Percentiles rank a stretch among this genome's conserved stretches.
These are phyloP conservation scores for Globisporangium recalcitrans DNA, from an alignment of 352 stramenopile genomes.

Conservation along the genomic window DNA sequence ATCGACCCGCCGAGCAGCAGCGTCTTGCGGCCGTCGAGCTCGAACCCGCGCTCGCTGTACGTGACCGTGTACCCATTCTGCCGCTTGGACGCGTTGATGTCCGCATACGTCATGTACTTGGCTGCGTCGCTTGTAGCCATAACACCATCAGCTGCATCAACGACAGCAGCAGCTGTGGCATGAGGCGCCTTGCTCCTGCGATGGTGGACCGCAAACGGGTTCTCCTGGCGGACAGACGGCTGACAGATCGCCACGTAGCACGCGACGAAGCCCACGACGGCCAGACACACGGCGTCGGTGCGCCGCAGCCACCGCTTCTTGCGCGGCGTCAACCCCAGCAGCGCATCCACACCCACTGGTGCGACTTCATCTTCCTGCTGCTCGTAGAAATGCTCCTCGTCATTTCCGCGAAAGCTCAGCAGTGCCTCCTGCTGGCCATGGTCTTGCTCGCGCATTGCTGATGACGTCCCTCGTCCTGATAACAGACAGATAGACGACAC, in stretches of 20 bases:
- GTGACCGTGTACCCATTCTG: constrained; percentile 43
- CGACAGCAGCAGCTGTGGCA: constrained; percentile 2
- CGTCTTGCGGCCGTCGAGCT: constrained; percentile 48
- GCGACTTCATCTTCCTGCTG: background rate
- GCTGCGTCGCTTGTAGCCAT: background rate
- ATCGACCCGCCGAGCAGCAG: constrained; percentile 68
- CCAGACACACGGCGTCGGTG: constrained; percentile 44
- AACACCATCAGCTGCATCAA: background rate
- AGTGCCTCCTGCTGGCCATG: background rate
- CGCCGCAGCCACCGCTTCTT: constrained; percentile 27
- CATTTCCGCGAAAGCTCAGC: background rate
- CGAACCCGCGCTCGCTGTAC: constrained; percentile 48
- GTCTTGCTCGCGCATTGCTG: background rate
- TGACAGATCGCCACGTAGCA: constrained; percentile 47
- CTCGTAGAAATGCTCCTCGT: constrained; percentile 11
- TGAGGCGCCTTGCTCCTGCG: background rate
- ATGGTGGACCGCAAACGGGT: constrained; percentile 22
- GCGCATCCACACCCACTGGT: background rate
- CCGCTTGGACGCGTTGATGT: constrained; percentile 36
- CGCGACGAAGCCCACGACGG: constrained; percentile 38
- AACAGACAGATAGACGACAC: no score
- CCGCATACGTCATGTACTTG: constrained; percentile 58
- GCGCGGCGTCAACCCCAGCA: background rate
- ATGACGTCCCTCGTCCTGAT: background rate
- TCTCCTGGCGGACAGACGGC: constrained; percentile 36